Evolutionary conservation across 768 basidiomycete genomes (phyloP).

Genomic region (Suillus plorans): DNA sequence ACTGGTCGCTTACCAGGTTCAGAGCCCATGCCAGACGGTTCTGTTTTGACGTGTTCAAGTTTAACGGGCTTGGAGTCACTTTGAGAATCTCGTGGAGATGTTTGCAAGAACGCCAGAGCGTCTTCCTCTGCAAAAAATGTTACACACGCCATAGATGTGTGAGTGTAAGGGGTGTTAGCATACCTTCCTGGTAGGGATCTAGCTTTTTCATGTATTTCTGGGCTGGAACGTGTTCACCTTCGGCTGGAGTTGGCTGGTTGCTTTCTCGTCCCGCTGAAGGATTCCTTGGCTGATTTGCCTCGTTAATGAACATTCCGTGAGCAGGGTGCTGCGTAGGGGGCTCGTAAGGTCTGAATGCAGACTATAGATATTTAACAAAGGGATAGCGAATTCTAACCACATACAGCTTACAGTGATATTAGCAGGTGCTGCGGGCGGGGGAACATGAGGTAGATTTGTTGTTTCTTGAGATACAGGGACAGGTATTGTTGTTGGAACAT

Average conservation of each 20-base stretch:
- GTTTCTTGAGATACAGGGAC: neutral
- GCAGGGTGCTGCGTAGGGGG: conserved; percentile 25
- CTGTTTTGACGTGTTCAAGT: conserved; percentile 8
- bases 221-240: neutral
- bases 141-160: neutral
- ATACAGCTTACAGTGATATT: neutral
- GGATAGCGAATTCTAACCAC: neutral
- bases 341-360: conserved; percentile 24
- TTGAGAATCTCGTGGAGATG: conserved; percentile 6
- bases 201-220: conserved; percentile 25
- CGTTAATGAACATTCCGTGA: conserved; percentile 11
- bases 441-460: neutral
- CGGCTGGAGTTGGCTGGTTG: neutral
- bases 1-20: neutral
- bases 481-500: neutral
- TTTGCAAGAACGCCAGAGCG: conserved; percentile 15
- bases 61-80: conserved; percentile 14
- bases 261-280: neutral
- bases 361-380: conserved; percentile 9
- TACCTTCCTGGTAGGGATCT: conserved; percentile 31
- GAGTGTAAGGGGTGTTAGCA: neutral
- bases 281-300: neutral
- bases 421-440: neutral
- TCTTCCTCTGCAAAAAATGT: conserved; percentile 22
- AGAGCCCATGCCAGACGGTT: neutral